These are phyloP conservation scores for Lentinula sp. DNA, from an alignment of 768 basidiomycete species.

Conservation along the genomic window DNA sequence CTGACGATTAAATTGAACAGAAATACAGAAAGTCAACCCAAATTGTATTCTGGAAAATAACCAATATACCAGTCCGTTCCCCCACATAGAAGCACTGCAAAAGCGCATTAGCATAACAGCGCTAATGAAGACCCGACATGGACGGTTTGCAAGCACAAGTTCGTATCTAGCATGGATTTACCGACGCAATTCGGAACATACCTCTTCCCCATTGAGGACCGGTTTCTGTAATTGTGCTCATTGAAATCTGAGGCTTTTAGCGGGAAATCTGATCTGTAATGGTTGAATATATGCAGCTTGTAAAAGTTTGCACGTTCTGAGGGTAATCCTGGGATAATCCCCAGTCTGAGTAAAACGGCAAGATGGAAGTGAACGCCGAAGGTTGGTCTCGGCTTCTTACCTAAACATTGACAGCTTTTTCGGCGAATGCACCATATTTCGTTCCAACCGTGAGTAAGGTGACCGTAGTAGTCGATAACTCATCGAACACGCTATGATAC, in stretches of 20 bases:
- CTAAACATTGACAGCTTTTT: background rate
- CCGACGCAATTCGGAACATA: background rate
- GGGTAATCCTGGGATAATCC: background rate
- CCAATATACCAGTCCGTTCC: conserved; percentile 77
- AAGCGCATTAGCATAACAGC: background rate
- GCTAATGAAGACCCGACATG: background rate
- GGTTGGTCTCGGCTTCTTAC: background rate
- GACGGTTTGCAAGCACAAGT: no score
- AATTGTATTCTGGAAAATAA: background rate
- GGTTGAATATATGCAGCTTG: background rate
- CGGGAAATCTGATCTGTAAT: background rate
- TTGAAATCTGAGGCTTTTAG: background rate
- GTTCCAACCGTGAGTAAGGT: background rate
- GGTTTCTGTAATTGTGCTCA: background rate
- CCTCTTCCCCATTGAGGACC: conserved; percentile 6
- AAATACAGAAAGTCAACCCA: background rate
- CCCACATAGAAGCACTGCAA: conserved; percentile 73
- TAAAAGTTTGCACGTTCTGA: background rate
- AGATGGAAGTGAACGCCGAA: background rate
- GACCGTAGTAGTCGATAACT: background rate
- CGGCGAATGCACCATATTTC: background rate
- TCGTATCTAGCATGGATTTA: background rate
- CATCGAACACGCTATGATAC: background rate
- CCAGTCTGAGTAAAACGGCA: background rate
- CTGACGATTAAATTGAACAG: conserved; percentile 26